Conservation (phyloP, 306 rosid species). For the Dryas drummondii region DNA sequence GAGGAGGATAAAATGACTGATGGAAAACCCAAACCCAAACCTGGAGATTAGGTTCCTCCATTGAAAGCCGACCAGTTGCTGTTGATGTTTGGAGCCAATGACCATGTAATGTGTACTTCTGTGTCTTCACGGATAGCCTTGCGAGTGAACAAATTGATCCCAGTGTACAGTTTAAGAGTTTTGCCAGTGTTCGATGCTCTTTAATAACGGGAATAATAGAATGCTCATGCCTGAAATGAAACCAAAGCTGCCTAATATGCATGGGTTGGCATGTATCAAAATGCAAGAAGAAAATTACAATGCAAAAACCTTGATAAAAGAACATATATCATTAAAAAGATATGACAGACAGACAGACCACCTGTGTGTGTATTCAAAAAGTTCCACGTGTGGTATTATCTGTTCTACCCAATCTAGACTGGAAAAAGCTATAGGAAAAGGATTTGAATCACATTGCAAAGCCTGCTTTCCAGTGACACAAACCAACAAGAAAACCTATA, state of each 20-base stretch:
- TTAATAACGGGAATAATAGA: constrained; percentile 90
- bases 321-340: neutral
- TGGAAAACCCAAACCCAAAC: constrained; percentile 43
- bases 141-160: constrained; percentile 90
- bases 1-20: constrained; percentile 4
- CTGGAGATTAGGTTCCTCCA: constrained; percentile 99
- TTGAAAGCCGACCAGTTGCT: constrained; percentile 97
- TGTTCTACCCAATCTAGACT: neutral
- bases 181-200: constrained; percentile 89
- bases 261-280: constrained; percentile 9
- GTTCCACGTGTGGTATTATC: neutral
- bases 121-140: constrained; percentile 65
- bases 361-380: neutral
- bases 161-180: constrained; percentile 83
- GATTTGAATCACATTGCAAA: neutral
- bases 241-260: constrained; percentile 11
- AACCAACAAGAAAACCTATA: constrained; percentile 1
- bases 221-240: constrained; percentile 84
- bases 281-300: constrained; percentile 1
- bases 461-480: neutral
- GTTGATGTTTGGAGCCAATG: constrained; percentile 98
- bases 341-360: neutral
- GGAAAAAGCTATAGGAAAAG: neutral
- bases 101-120: constrained; percentile 86
- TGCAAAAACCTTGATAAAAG: neutral